phyloP scores from a whole-genome alignment of 2,329 filamentous ascomycete species.

The Lachnellula suecica region DNA sequence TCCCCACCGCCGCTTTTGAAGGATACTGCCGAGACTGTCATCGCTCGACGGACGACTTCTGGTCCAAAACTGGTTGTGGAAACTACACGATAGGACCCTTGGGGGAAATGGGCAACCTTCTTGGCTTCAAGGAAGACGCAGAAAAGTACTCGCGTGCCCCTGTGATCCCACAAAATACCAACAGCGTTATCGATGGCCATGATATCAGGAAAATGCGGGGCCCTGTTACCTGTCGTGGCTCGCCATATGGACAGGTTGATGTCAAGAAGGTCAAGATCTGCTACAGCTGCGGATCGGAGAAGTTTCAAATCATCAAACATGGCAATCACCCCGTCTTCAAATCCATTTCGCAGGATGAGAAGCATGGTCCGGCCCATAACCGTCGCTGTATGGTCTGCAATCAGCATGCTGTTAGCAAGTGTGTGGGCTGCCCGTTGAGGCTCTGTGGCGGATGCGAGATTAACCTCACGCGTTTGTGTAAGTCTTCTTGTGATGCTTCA shows the following conservation, averaged over 20 bases:
- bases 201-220: background rate
- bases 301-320: background rate
- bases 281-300: background rate
- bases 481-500: background rate
- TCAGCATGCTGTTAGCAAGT: conserved; percentile 1
- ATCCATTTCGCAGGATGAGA: background rate
- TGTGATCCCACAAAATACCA: background rate
- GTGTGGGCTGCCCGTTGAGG: conserved; percentile 14
- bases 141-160: background rate
- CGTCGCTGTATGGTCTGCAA: conserved; percentile 4
- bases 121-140: background rate
- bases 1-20: conserved; percentile 12
- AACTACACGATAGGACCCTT: background rate
- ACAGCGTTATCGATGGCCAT: conserved; percentile 3
- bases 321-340: background rate
- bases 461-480: conserved; percentile 5
- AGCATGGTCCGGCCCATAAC: background rate
- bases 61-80: no score
- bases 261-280: conserved; percentile 18
- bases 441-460: conserved; percentile 14
- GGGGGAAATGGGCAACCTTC: background rate
- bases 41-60: background rate
- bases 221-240: conserved; percentile 14
- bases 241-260: conserved; percentile 18
- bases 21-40: conserved; percentile 17